Percentiles rank a stretch among this genome's conserved stretches.
Conservation (phyloP, 2,329 filamentous ascomycete species). For the Onygena corvina region DNA sequence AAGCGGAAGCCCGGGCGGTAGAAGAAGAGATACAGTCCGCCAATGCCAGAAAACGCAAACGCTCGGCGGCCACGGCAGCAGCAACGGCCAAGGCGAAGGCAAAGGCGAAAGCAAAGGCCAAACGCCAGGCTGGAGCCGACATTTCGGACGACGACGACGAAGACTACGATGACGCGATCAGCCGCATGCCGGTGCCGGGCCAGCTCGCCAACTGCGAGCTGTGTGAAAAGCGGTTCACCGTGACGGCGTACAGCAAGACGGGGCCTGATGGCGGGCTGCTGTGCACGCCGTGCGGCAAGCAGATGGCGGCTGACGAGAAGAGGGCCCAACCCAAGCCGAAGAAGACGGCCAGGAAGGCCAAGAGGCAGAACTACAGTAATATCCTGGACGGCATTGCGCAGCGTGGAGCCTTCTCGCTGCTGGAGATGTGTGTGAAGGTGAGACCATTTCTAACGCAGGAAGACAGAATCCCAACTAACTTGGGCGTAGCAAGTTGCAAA, state of each 20-base stretch:
- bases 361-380: conserved; percentile 69
- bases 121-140: conserved; percentile 30
- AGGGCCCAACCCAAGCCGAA: conserved; percentile 43
- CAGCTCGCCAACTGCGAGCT: conserved; percentile 80
- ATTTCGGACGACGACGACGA: conserved; percentile 39
- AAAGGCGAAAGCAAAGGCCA: conserved; percentile 40
- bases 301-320: conserved; percentile 55
- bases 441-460: neutral
- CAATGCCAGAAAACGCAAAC: conserved; percentile 39
- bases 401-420: conserved; percentile 33
- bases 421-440: conserved; percentile 48
- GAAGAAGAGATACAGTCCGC: conserved; percentile 22
- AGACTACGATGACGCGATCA: conserved; percentile 40
- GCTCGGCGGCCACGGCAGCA: conserved; percentile 30
- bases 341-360: conserved; percentile 46
- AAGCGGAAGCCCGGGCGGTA: conserved; percentile 18
- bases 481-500: conserved; percentile 44
- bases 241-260: conserved; percentile 75
- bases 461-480: neutral
- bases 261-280: conserved; percentile 77
- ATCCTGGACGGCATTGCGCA: conserved; percentile 59
- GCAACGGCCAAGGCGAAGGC: conserved; percentile 37
- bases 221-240: conserved; percentile 80
- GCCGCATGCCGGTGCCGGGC: conserved; percentile 54
- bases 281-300: conserved; percentile 68